phyloP scores from a whole-genome alignment of 441 rosid genomes.

The Pelargonium cotyledonis region DNA sequence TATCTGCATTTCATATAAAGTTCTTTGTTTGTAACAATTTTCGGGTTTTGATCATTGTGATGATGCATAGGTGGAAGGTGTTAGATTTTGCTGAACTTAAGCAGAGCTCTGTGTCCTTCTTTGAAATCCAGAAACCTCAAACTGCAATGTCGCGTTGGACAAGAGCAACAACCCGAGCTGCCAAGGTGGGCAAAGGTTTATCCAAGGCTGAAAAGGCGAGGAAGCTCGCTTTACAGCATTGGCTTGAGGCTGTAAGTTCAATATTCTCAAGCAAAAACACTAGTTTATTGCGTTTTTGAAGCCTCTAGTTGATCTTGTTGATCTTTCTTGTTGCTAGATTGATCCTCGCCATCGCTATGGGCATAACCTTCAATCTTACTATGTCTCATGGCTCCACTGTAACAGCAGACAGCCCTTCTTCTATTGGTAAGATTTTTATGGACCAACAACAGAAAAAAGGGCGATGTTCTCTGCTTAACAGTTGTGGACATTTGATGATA shows the following conservation, averaged over 20 bases:
- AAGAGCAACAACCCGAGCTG: constrained; percentile 92
- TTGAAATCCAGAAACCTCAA: constrained; percentile 82
- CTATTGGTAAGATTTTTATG: constrained; percentile 58
- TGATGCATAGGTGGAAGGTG: constrained; percentile 75
- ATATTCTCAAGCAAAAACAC: not conserved
- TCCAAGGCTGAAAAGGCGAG: constrained; percentile 82
- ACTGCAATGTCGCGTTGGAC: constrained; percentile 93
- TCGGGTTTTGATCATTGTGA: constrained; percentile 8
- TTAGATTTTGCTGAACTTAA: constrained; percentile 89
- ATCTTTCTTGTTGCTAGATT: constrained; percentile 40
- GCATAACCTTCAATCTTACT: constrained; percentile 86
- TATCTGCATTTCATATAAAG: not conserved
- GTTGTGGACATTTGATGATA: constrained; percentile 17
- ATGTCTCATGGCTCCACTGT: constrained; percentile 69
- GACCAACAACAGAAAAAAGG: constrained; percentile 2
- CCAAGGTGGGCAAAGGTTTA: constrained; percentile 95
- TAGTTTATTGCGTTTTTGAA: not conserved
- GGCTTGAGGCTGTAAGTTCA: constrained; percentile 89
- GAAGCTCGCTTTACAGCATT: constrained; percentile 88
- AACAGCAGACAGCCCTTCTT: constrained; percentile 91
- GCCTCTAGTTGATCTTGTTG: constrained; percentile 19
- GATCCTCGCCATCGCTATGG: constrained; percentile 97
- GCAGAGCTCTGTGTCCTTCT: constrained; percentile 86
- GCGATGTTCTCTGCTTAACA: constrained; percentile 8
- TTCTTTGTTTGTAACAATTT: not conserved